Evolutionary conservation across 306 rosid genomes (phyloP), one percentile per base, ranked within the genome.

Genomic region (Quercus dentata): DNA sequence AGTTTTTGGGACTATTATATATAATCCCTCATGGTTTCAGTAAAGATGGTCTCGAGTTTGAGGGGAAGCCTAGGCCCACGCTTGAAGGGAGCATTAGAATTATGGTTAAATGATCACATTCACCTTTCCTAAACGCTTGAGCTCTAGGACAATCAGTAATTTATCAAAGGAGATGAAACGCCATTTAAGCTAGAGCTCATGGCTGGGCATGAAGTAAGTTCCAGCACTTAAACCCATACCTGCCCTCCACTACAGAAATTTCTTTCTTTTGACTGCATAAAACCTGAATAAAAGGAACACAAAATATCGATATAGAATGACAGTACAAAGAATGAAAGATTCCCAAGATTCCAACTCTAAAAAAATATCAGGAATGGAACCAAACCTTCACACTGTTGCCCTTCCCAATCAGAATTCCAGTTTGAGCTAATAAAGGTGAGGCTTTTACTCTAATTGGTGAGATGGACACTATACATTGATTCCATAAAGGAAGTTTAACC

Each of bases 231-330:
- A 78, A 74, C 44, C 3, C 84, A 33, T 81, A 92, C 97, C 93
- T 92, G 83, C 86, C 89, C 81, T 85, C 94, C 28, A 94, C 87
- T 56, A 86, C 87, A 12, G 79, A 82, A 87, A 83, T 81, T 67
- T 88, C 86, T 51, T 71, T 86, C 83, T 80, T 88, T 81, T 82
- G 86, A 28, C 79, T 75, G 75, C 90, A 91, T 23, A 74, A 77
- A 78, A 91, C 83, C 98, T 89, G 77, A n/a, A n/a, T 85, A 67
- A 52, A 23, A 64, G 35, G 11, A 80, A 78, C 17, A 41, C 12
- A 28, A 65, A 46, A 72, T 28, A 54, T 31, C 58, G 81, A 82
- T 71, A 78, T 7, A 30, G 44, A 81, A 61, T 33, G 73, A 56
- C 56, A 62, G 27, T 6, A 13, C 5, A 51, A 27, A 15, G 21